Base-by-base conservation (phyloP, 257 asterid species). In the Nemophila menziesii region DNA sequence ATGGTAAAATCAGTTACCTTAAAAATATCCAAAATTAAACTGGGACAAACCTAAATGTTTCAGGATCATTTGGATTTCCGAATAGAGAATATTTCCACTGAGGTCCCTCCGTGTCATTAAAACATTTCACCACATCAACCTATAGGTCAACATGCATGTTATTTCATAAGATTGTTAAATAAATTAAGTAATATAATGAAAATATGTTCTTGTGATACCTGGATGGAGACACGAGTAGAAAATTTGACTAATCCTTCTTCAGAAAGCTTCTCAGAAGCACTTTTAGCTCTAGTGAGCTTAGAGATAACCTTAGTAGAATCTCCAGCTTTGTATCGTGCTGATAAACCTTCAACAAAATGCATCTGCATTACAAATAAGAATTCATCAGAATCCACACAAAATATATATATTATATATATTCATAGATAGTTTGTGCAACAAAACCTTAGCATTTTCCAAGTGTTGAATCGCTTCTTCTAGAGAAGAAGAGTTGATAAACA, bases 61-160 rank as follows among this genome's bases (percentile, higher is more conserved):
- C 98, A 45, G 79, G 66, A 64, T 84, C 98, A 71, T 72, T 85
- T 13, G 98, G 95, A 74, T 89, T 84, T 60, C 98, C 95, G 44
- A 89, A 84, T 57, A 89, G 83, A 57, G 98, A 89, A 68, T 80
- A 79, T 55, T 80, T 84, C 98, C 98, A 89, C 27, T 73, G 95
- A 29, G 80, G 74, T 52, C 93, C 95, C 55, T 89, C 94, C 33
- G 74, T 71, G 55, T 82, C 92, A 64, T 57, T 89, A 68, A 78
- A 89, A 76, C 93, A 76, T 74, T 69, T 80, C 63, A 89, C 95
- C 18, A 89, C 93, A 68, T 89, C 78, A 60, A 84, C 68, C 94
- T 82, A 63, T 36, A 44, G 41, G 39, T 52, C 62, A 48, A 43
- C 48, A 34, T 26, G 54, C 57, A 60, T 52, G 51, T 33, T 24